phyloP scores from a whole-genome alignment of 1,284 basidiomycete species.

The Meira miltonrushii region DNA sequence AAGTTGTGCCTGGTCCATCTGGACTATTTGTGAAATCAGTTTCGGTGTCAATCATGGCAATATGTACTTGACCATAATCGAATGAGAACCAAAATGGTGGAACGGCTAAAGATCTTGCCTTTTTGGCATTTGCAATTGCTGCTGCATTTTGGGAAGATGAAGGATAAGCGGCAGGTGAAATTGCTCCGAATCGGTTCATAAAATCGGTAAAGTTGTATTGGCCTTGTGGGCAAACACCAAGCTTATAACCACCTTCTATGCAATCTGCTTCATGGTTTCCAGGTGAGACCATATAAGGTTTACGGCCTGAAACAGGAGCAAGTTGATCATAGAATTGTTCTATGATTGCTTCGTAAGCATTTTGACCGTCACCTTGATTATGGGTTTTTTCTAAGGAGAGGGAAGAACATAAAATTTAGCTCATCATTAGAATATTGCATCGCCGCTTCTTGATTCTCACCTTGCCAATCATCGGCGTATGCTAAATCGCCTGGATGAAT shows the following conservation, averaged over 20 bases:
- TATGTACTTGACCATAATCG: conserved; percentile 35
- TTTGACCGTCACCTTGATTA: conserved; percentile 7
- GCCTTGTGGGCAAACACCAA: conserved; percentile 25
- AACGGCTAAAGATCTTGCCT: conserved; percentile 2
- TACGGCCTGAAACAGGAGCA: conserved; percentile 37
- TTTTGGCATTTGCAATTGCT: not conserved
- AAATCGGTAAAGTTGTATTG: conserved; percentile 39
- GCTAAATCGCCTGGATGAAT: conserved; percentile 42
- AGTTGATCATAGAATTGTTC: conserved; percentile 53
- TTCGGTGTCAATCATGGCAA: conserved; percentile 36
- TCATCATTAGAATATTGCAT: not conserved
- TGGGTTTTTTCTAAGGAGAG: conserved; percentile 4
- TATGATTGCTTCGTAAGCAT: conserved; percentile 45
- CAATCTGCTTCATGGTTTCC: conserved; percentile 42
- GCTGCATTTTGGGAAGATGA: conserved; percentile 8
- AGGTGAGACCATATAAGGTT: conserved; percentile 33
- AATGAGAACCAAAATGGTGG: conserved; percentile 29
- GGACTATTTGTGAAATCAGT: conserved; percentile 29
- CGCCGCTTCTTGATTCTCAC: conserved; percentile 13
- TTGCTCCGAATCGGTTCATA: conserved; percentile 17
- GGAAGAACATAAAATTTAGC: conserved; percentile 20
- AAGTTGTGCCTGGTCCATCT: conserved; percentile 15
- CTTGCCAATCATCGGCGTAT: conserved; percentile 52
- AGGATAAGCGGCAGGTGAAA: conserved; percentile 25
- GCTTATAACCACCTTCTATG: conserved; percentile 13